These are phyloP conservation scores for Persicaria maculosa DNA, from an alignment of 148 eudicot species.

Conservation along the genomic window DNA sequence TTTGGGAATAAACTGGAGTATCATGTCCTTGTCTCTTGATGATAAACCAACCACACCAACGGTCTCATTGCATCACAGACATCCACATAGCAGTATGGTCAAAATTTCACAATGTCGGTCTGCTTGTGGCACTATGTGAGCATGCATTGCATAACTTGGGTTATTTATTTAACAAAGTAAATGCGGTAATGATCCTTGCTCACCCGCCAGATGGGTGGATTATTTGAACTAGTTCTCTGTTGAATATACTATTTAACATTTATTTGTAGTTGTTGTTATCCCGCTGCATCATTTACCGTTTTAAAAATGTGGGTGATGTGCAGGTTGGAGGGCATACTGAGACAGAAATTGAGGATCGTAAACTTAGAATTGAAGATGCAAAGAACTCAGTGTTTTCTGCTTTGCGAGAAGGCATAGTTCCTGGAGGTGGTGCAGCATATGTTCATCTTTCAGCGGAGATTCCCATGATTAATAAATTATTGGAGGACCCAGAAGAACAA, in stretches of 20 bases:
- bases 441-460: slow-evolving; percentile 79
- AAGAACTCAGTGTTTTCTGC: slow-evolving; percentile 89
- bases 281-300: neutral
- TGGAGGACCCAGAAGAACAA: slow-evolving; percentile 69
- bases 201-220: too few species aligned
- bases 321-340: slow-evolving; percentile 96
- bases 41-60: too few species aligned
- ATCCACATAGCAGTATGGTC: too few species aligned
- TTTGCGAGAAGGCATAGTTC: slow-evolving; percentile 87
- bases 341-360: slow-evolving; percentile 83
- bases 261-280: neutral
- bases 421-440: slow-evolving; percentile 92
- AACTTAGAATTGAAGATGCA: slow-evolving; percentile 92
- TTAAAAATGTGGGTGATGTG: slow-evolving; percentile 7
- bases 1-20: too few species aligned
- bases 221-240: too few species aligned
- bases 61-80: too few species aligned
- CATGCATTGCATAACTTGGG: too few species aligned
- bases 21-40: too few species aligned
- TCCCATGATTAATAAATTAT: slow-evolving; percentile 33
- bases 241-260: neutral
- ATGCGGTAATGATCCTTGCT: too few species aligned
- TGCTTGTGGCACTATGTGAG: too few species aligned
- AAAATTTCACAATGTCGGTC: too few species aligned
- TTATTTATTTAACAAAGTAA: too few species aligned